Conservation (phyloP, 1,139 yeast genomes). For the Spencermartinsiella ligniputridi region DNA sequence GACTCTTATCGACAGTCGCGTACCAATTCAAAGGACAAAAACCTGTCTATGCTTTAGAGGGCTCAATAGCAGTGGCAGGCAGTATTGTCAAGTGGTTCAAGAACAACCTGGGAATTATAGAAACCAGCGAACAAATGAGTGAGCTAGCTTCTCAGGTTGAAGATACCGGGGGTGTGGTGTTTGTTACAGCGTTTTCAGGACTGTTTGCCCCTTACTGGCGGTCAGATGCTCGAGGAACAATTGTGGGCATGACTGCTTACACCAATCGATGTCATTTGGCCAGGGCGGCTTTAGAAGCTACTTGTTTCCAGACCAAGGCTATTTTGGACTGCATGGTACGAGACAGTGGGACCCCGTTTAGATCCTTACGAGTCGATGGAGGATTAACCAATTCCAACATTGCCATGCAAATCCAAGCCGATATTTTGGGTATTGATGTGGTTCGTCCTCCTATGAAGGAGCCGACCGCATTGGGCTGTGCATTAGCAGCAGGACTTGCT, state of each 20-base stretch:
- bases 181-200: constrained; percentile 94
- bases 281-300: constrained; percentile 92
- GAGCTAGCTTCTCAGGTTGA: constrained; percentile 80
- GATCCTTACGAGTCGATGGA: constrained; percentile 72
- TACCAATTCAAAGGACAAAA: constrained; percentile 75
- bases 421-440: constrained; percentile 79
- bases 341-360: constrained; percentile 60
- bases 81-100: constrained; percentile 92
- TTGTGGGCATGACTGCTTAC: constrained; percentile 87
- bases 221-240: constrained; percentile 86
- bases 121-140: constrained; percentile 81
- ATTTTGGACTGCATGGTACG: constrained; percentile 85
- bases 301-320: constrained; percentile 89
- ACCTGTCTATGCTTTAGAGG: constrained; percentile 90
- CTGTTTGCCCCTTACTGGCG: constrained; percentile 97
- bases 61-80: constrained; percentile 95
- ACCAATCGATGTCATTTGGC: constrained; percentile 85
- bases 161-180: constrained; percentile 87
- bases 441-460: constrained; percentile 78
- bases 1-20: constrained; percentile 84
- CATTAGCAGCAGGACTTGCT: constrained; percentile 89
- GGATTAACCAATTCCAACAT: constrained; percentile 93
- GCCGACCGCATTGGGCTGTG: constrained; percentile 95
- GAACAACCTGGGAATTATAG: constrained; percentile 80
- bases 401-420: constrained; percentile 92